Evolutionary conservation across 192 early-diverging fungal species (phyloP), one percentile per base, ranked within the genome.

Genomic region (Phlyctochytrium arcticum): DNA sequence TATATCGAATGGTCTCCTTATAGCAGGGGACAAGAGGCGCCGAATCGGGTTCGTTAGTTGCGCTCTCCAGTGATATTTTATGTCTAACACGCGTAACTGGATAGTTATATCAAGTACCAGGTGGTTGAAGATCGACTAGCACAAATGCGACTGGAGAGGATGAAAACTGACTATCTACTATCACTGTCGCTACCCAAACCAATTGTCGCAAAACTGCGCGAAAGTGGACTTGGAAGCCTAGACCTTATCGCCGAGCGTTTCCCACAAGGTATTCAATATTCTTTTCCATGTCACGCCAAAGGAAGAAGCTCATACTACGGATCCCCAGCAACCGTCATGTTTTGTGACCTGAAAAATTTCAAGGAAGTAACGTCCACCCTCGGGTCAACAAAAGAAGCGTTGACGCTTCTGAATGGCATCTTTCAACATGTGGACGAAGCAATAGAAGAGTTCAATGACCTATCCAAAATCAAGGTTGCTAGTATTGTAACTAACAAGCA

Each of bases 321-420:
- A 10, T 36, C 57, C 0, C n/a, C 57, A 80, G 78, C 78, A 0
- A 69, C 71, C 12, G 74, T 80, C 34, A 80, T 80, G 78, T 80
- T 80, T 54, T 60, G 68, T 12, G 78, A 80, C 30, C 57, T 80
- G 4, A 76, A 76, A 51, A 80, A 80, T 68, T 76, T 69, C 69
- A 80, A 75, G 46, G 69, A 80, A 37, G 55, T 76, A 0, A 54
- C 67, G 5, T 57, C 59, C 15, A 60, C 47, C 19, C 36, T 76
- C n/a, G 74, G 74, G 8, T 76, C 74, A 19, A 76, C 62, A 7
- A 60, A 67, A 54, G 63, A 65, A 9, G 75, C 75, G 1, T 30
- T 76, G 23, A 68, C 47, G 8, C 48, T 80, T 6, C 53, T 80
- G 10, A 80, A 80, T 48, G 70, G 72, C 6, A 66, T 76, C 47